Evolutionary conservation across 2,329 filamentous ascomycete genomes (phyloP).

Genomic region (Geosmithia flava): DNA sequence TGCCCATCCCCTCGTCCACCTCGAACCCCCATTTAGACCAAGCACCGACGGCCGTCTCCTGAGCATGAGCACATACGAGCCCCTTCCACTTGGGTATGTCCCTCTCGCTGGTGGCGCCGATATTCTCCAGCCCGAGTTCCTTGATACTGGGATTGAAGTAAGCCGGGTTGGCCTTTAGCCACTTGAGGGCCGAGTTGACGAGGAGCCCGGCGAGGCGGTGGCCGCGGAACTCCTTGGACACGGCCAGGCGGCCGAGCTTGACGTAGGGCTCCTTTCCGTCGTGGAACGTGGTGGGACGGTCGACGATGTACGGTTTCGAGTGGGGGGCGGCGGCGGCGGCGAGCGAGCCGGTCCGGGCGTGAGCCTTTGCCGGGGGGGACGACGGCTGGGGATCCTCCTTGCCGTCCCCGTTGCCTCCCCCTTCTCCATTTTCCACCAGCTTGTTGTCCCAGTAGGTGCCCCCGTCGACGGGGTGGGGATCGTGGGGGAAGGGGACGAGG

Average conservation of each 20-base stretch:
- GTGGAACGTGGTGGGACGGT: constrained; percentile 37
- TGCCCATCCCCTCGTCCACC: constrained; percentile 59
- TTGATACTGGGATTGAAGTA: constrained; percentile 38
- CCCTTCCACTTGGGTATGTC: constrained; percentile 56
- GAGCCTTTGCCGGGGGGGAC: background rate
- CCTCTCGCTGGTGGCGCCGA: constrained; percentile 22
- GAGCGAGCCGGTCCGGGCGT: background rate
- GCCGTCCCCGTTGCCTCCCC: background rate
- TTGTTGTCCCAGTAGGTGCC: constrained; percentile 27
- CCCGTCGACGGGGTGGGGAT: constrained; percentile 43
- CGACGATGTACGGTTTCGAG: constrained; percentile 12
- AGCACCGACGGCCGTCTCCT: constrained; percentile 48
- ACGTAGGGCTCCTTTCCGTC: constrained; percentile 63
- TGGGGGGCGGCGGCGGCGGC: background rate
- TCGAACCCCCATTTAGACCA: constrained; percentile 66
- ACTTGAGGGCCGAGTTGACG: constrained; percentile 55
- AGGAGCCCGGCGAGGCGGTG: constrained; percentile 52
- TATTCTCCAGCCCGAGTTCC: constrained; percentile 28
- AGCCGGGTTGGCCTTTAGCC: constrained; percentile 48
- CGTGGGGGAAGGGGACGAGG: constrained; percentile 70
- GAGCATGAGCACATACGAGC: constrained; percentile 68
- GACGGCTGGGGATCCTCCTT: too few species aligned
- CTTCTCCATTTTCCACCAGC: background rate
- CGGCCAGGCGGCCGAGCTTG: constrained; percentile 69
- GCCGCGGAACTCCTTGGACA: constrained; percentile 52